phyloP scores from a whole-genome alignment of 208 protist genomes.

The Crithidia brevicula region DNA sequence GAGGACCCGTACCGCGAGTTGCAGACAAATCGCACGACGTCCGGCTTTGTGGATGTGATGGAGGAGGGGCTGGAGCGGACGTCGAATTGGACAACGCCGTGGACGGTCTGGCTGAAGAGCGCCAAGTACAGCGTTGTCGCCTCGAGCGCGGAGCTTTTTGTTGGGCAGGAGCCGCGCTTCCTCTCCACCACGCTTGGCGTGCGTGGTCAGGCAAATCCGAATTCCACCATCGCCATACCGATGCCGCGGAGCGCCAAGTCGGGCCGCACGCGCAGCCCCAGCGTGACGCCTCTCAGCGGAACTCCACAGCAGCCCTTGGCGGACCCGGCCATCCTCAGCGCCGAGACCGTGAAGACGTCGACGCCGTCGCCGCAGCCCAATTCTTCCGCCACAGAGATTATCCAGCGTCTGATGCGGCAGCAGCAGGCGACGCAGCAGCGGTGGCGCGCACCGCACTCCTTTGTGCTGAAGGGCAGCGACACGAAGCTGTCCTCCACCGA shows the following conservation, averaged over 20 bases:
- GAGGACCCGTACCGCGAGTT: slow-evolving; percentile 59
- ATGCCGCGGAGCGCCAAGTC: slow-evolving; percentile 84
- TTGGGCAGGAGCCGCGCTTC: slow-evolving; percentile 44
- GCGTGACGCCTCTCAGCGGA: slow-evolving; percentile 23
- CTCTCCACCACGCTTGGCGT: slow-evolving; percentile 44
- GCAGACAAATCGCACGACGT: slow-evolving; percentile 37
- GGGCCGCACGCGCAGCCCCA: slow-evolving; percentile 59
- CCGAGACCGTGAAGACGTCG: slow-evolving; percentile 53
- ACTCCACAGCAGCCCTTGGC: slow-evolving; percentile 48
- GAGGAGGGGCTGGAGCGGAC: slow-evolving; percentile 65
- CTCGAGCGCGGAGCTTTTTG: slow-evolving; percentile 41
- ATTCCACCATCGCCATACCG: slow-evolving; percentile 75
- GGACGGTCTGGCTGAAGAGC: slow-evolving; percentile 77
- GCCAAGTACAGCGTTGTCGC: slow-evolving; percentile 54
- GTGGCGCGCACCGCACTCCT: slow-evolving; percentile 63
- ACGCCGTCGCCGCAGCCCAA: slow-evolving; percentile 31
- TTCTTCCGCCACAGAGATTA: slow-evolving; percentile 28
- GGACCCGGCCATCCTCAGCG: slow-evolving; percentile 82
- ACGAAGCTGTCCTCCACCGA: slow-evolving; percentile 65
- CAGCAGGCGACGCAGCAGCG: slow-evolving; percentile 36
- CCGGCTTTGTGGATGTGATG: slow-evolving; percentile 71
- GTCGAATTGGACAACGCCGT: slow-evolving; percentile 40
- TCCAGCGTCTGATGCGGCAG: slow-evolving; percentile 45
- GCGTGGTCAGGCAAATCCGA: slow-evolving; percentile 33
- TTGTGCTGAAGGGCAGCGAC: slow-evolving; percentile 76